Evolutionary conservation across 768 basidiomycete genomes (phyloP), one percentile per base, ranked within the genome.

Genomic region (Tulasnella sp.): DNA sequence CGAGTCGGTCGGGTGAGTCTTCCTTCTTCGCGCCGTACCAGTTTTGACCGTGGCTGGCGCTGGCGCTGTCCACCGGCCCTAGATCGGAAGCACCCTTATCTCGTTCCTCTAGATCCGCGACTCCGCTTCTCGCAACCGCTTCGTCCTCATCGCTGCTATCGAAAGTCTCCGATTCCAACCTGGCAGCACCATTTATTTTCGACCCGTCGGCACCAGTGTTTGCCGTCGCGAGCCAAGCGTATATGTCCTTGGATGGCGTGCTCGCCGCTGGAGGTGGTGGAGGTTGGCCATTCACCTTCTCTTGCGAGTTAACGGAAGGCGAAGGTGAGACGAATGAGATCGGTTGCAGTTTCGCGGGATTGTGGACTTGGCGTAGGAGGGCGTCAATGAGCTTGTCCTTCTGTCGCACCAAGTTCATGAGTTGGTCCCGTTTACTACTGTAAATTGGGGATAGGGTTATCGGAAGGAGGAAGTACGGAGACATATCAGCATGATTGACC

Each of bases 331-430:
- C 24, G 19, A 60, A 51, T 4, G 54, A n/a, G 15, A 27, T 11
- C 13, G 56, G 43, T 10, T 32, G n/a, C 1, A 58, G 44, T 9
- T 48, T 50, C 9, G 59, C 24, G 8, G 64, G 64, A 41, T 63
- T 65, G 61, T 64, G 83, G 17, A 60, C 87, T 75, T 90, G 87
- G 68, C 89, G 89, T 64, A 92, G 77, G 13, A 91, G 79, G 13
- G 83, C 85, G 63, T 89, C 86, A 65, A 92, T 91, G 65, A 91
- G 85, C 19, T 81, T 76, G 73, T 92, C 88, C 73, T 92, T 92
- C 73, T 92, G 88, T 56, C 84, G 79, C 64, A 92, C 84, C 68
- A 91, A 86, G 3, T 87, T 86, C 24, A 91, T 79, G 17, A 92
- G 76, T 68, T 89, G 89, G 67, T 91, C 89, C 60, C 88, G 81